These are phyloP conservation scores for Tetrahymena thermophila DNA, from an alignment of 73 alveolate species.

Conservation along the genomic window DNA sequence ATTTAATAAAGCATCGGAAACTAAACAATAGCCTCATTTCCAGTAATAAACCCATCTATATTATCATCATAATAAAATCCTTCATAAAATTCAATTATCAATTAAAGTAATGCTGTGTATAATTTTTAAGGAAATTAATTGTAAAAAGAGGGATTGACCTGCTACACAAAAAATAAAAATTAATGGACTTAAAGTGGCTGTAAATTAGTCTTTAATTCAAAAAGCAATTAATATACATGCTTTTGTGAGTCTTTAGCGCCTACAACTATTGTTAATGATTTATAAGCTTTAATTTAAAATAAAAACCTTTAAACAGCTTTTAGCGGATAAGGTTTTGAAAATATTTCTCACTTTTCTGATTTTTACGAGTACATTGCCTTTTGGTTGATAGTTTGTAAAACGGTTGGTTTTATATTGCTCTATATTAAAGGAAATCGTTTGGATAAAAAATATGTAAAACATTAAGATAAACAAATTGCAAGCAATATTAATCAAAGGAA, in stretches of 20 bases:
- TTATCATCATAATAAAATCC: neutral
- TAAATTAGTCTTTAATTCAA: neutral
- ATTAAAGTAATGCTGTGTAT: neutral
- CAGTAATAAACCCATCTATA: neutral
- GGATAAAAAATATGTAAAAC: neutral
- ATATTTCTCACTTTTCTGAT: neutral
- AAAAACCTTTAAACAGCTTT: neutral
- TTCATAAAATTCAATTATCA: neutral
- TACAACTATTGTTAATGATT: neutral
- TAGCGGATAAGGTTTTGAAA: neutral
- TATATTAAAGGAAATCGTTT: neutral
- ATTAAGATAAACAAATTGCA: neutral
- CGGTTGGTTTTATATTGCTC: neutral
- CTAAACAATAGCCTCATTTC: neutral
- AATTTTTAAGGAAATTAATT: neutral
- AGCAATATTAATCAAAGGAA: neutral
- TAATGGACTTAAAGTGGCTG: neutral
- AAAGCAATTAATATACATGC: neutral
- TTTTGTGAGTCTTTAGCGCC: neutral
- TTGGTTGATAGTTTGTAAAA: neutral
- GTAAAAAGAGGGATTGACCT: neutral
- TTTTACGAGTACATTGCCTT: neutral
- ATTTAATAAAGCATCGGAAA: neutral
- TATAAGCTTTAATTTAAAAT: neutral
- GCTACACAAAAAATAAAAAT: neutral